Evolutionary conservation across 371 early-diverging fungal species (phyloP), one percentile per base, ranked within the genome.

Genomic region (Mucor sp.): DNA sequence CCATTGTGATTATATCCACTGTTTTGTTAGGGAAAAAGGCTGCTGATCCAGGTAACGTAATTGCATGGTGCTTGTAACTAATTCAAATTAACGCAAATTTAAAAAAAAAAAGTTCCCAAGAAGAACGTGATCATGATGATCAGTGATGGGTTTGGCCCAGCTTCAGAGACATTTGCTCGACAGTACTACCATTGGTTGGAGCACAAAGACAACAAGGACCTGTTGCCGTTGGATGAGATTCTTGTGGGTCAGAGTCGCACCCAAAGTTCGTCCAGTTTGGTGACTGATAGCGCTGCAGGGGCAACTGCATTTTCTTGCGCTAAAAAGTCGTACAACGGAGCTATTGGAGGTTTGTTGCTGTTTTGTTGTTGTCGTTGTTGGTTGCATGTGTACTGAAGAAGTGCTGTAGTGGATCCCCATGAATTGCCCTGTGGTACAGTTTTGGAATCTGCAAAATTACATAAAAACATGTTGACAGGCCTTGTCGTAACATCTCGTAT

Each of bases 221-320:
- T 77, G 33, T 72, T 86, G 0, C 91, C 95, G 0, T 78, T 98
- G 19, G 98, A 98, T 78, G 73, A 85, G 55, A 91, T 97, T 33
- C 86, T 94, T 19, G 88, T 95, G 4, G 97, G 98, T 5, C 72
- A 91, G 12, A 93, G 93, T 25, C 86, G 98, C 25, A 98, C 97
- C 1, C 82, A 93, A 21, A 93, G 94, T 65, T 89, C 90, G 25
- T 77, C 81, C 63, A 90, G 91, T 69, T 78, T 94, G 28, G 85
- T 98, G 6, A 97, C 98, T 0, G 98, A 98, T 79, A 95, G 95
- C 43, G 98, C 97, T 17, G 97, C 98, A 17, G 98, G 97, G 4
- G 98, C 97, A 5, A 97, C 97, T 0, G 97, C 96, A 0, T 96
- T 94, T 80, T 77, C 94, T 1, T 96, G 96, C 72, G 91, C 81